These are phyloP conservation scores for Saitozyma podzolica DNA, from an alignment of 768 basidiomycete genomes.

Conservation along the genomic window DNA sequence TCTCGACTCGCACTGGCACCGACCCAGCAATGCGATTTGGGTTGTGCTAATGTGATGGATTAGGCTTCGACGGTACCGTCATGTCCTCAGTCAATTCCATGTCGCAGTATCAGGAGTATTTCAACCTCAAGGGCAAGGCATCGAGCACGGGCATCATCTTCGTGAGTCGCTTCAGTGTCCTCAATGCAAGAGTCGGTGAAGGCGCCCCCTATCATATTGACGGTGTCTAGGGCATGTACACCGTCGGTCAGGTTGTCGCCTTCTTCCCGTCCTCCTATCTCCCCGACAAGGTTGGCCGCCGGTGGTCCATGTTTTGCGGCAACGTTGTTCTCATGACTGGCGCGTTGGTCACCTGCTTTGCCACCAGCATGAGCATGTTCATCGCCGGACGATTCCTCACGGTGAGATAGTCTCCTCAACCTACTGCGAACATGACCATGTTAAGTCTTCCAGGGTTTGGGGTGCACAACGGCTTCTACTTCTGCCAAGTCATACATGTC, in stretches of 20 bases:
- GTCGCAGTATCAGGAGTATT: slow-evolving; percentile 56
- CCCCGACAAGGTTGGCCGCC: slow-evolving; percentile 59
- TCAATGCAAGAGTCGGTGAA: not conserved
- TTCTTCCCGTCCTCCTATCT: slow-evolving; percentile 53
- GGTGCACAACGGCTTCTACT: slow-evolving; percentile 52
- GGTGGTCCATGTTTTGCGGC: slow-evolving; percentile 59
- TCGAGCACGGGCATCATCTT: slow-evolving; percentile 55
- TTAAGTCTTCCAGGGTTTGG: slow-evolving; percentile 55
- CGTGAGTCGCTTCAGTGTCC: slow-evolving; percentile 29
- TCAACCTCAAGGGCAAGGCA: slow-evolving; percentile 56
- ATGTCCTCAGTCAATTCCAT: slow-evolving; percentile 63
- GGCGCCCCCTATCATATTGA: not conserved
- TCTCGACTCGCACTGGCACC: too few species aligned
- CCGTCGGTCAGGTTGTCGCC: slow-evolving; percentile 47
- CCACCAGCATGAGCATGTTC: slow-evolving; percentile 51
- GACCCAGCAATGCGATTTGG: too few species aligned
- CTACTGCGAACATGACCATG: slow-evolving; percentile 49
- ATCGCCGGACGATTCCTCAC: slow-evolving; percentile 60
- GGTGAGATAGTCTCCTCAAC: slow-evolving; percentile 59
- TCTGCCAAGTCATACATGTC: slow-evolving; percentile 61
- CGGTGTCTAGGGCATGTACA: slow-evolving; percentile 56
- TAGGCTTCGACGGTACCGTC: slow-evolving; percentile 61
- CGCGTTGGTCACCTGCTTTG: slow-evolving; percentile 58
- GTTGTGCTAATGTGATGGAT: too few species aligned
- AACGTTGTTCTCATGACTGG: slow-evolving; percentile 59